These are phyloP conservation scores for Xerocomus brunneocitrinus DNA, from an alignment of 768 basidiomycete species.

Conservation along the genomic window DNA sequence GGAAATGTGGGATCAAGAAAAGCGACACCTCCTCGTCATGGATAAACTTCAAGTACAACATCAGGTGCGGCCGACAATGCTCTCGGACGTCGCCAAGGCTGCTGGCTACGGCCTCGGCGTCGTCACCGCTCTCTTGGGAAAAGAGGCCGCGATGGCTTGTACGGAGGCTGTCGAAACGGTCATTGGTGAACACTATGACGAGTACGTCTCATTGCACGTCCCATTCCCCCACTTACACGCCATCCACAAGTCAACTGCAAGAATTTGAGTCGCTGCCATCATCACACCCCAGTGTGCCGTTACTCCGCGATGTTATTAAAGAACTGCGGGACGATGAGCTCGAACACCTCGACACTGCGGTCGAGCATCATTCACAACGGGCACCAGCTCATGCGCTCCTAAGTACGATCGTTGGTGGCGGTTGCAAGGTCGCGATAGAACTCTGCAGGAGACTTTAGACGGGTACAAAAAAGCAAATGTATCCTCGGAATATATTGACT, in stretches of 20 bases:
- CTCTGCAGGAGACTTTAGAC: slow-evolving; percentile 75
- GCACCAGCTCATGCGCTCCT: slow-evolving; percentile 90
- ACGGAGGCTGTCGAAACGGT: slow-evolving; percentile 98
- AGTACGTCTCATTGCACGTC: slow-evolving; percentile 52
- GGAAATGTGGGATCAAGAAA: slow-evolving; percentile 98
- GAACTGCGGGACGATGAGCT: slow-evolving; percentile 95
- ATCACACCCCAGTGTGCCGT: slow-evolving; percentile 72
- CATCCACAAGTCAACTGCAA: slow-evolving; percentile 64
- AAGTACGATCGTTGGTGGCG: slow-evolving; percentile 77
- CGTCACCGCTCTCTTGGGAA: slow-evolving; percentile 81
- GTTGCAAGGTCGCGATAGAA: slow-evolving; percentile 88
- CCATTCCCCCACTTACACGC: slow-evolving; percentile 2
- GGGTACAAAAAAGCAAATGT: neutral
- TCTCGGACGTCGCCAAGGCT: slow-evolving; percentile 81
- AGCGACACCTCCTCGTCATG: slow-evolving; percentile 85
- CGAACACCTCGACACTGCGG: slow-evolving; percentile 89
- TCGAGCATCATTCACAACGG: slow-evolving; percentile 80
- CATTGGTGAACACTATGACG: slow-evolving; percentile 97
- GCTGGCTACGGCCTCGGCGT: slow-evolving; percentile 86
- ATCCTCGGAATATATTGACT: neutral
- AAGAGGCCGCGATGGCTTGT: slow-evolving; percentile 96
- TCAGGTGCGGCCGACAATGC: slow-evolving; percentile 72
- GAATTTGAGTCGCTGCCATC: slow-evolving; percentile 59
- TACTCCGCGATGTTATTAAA: slow-evolving; percentile 64
- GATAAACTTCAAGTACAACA: slow-evolving; percentile 83